Percentiles rank a stretch among this genome's conserved stretches.
Conservation (phyloP, 148 eudicot genomes). For the Vaccinium darrowii region DNA sequence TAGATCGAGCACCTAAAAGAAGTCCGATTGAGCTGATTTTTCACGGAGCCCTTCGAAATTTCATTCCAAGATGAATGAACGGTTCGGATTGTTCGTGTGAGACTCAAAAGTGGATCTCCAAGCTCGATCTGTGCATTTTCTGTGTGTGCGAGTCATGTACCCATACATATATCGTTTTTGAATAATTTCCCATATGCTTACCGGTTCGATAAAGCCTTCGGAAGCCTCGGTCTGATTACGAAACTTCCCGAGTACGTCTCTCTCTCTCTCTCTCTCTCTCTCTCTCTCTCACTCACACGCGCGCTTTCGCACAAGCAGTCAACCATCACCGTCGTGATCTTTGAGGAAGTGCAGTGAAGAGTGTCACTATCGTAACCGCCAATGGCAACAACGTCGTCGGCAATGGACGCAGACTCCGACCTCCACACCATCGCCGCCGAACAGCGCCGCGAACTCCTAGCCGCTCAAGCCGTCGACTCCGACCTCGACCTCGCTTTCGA, state of each 20-base stretch:
- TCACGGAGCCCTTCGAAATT: no score
- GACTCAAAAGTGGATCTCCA: no score
- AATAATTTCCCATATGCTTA: no score
- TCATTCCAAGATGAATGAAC: no score
- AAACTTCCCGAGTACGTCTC: neutral
- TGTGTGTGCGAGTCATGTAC: no score
- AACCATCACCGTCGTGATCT: neutral
- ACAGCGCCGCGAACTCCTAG: slow-evolving; percentile 38
- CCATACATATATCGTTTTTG: no score
- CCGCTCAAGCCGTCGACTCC: slow-evolving; percentile 35
- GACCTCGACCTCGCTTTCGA: slow-evolving; percentile 56
- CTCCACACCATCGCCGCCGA: slow-evolving; percentile 25
- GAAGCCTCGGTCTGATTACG: neutral
- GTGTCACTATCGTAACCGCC: neutral
- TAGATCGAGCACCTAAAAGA: no score
- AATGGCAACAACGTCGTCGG: neutral
- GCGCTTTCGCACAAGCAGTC: neutral
- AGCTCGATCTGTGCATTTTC: no score
- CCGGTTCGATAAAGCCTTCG: no score
- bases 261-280: neutral
- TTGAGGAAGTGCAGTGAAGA: neutral
- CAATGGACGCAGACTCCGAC: slow-evolving; percentile 14
- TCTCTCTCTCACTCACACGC: neutral
- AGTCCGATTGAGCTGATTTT: no score
- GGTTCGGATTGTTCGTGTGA: no score